phyloP scores from a whole-genome alignment of 2,329 filamentous ascomycete genomes.

The Botrytis elliptica region DNA sequence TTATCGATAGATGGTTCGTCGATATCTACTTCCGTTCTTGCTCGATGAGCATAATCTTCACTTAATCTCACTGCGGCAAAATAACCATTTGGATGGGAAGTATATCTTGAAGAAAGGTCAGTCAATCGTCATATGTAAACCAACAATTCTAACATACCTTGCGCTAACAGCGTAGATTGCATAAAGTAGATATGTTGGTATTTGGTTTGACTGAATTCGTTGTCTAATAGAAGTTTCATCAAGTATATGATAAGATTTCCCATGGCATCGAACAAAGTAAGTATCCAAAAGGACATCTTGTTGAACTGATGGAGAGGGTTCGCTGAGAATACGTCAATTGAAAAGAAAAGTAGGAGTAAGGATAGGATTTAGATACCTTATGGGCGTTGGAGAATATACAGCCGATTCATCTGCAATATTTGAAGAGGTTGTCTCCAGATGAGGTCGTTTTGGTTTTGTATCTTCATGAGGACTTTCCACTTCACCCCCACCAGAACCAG shows the following conservation, averaged over 20 bases:
- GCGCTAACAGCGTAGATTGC: conserved; percentile 62
- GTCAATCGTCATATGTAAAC: conserved; percentile 4
- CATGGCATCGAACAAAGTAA: conserved; percentile 77
- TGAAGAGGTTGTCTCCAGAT: conserved; percentile 40
- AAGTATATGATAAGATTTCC: conserved; percentile 77
- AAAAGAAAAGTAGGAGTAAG: not conserved
- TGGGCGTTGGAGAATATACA: conserved; percentile 46
- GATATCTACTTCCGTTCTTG: conserved; percentile 69
- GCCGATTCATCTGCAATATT: conserved; percentile 43
- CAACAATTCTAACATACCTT: conserved; percentile 47
- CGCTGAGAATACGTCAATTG: conserved; percentile 39
- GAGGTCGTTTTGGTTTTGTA: conserved; percentile 41
- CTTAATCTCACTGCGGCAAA: conserved; percentile 66
- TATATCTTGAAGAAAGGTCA: conserved; percentile 55
- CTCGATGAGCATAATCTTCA: conserved; percentile 69
- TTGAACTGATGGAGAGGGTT: conserved; percentile 49
- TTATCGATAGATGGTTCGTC: conserved; percentile 80
- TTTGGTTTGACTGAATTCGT: conserved; percentile 62
- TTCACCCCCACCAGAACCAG: conserved; percentile 25
- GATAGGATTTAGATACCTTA: conserved; percentile 39
- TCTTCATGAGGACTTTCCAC: conserved; percentile 34
- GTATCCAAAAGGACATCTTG: conserved; percentile 69
- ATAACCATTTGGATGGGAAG: conserved; percentile 64
- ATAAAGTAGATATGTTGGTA: conserved; percentile 47
- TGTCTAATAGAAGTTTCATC: conserved; percentile 75